Percentiles rank a stretch among this genome's conserved stretches.
Evolutionary conservation across 2,329 filamentous ascomycete genomes (phyloP).

Genomic region (Talaromyces sp.): DNA sequence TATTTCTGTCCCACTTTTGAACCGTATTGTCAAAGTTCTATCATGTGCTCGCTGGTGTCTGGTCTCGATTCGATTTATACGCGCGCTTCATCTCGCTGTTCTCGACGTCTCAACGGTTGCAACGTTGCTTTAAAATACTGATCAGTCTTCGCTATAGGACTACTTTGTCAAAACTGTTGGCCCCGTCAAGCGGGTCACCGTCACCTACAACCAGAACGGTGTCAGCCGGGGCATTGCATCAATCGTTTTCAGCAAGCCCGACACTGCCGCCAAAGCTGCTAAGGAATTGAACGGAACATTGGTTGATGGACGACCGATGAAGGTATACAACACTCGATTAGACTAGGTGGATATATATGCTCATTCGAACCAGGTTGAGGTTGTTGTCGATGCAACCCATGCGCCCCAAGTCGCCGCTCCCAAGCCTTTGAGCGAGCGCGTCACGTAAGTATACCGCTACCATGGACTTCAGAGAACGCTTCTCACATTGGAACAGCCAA

Average conservation of each 20-base stretch:
- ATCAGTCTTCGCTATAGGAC: constrained; percentile 69
- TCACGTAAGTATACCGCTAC: constrained; percentile 57
- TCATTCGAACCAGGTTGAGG: constrained; percentile 67
- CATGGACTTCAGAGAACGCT: not conserved
- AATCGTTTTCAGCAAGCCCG: constrained; percentile 77
- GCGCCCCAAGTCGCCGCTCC: constrained; percentile 66
- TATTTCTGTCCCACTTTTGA: not conserved
- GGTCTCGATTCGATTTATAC: constrained; percentile 28
- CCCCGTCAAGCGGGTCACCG: constrained; percentile 82
- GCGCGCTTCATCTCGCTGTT: constrained; percentile 29
- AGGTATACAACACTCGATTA: constrained; percentile 56
- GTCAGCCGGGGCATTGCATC: constrained; percentile 89
- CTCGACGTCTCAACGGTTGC: constrained; percentile 28
- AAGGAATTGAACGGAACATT: constrained; percentile 81
- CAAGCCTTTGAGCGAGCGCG: constrained; percentile 79
- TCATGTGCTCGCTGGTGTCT: constrained; percentile 61
- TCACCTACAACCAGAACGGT: constrained; percentile 91
- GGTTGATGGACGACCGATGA: constrained; percentile 87
- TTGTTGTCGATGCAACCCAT: constrained; percentile 76
- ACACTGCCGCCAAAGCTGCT: constrained; percentile 81
- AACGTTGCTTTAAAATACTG: constrained; percentile 42
- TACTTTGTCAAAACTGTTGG: constrained; percentile 89
- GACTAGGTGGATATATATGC: constrained; percentile 16
- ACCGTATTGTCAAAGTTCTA: constrained; percentile 35
- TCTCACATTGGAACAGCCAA: constrained; percentile 46